Conservation (phyloP, 768 basidiomycete species). For the Sarcomyxa edulis region DNA sequence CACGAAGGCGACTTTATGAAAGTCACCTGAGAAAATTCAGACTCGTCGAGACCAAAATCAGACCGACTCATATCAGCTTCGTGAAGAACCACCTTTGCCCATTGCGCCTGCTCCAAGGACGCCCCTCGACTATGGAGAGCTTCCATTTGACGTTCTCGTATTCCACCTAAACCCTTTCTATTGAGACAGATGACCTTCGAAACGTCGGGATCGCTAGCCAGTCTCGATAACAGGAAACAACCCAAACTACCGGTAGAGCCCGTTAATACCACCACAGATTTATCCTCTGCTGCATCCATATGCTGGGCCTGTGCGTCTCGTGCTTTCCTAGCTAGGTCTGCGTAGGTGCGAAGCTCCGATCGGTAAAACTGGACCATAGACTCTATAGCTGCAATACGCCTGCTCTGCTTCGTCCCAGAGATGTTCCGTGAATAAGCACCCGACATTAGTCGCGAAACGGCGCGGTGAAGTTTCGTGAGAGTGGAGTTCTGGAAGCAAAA, state of each 20-base stretch:
- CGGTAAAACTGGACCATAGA: constrained; percentile 23
- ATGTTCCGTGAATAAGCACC: constrained; percentile 7
- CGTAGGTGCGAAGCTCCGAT: constrained; percentile 9
- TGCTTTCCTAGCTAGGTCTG: constrained; percentile 3
- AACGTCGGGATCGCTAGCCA: constrained; percentile 20
- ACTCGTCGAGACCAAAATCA: constrained; percentile 20
- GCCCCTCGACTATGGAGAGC: constrained; percentile 26
- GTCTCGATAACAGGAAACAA: constrained; percentile 22
- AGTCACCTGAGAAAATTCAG: constrained; percentile 13
- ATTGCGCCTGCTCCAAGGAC: constrained; percentile 14
- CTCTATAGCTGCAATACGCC: constrained; percentile 20
- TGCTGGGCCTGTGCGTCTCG: constrained; percentile 1
- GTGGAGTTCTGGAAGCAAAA: constrained; percentile 27
- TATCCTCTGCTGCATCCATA: constrained; percentile 4
- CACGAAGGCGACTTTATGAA: constrained; percentile 1
- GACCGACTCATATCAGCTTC: constrained; percentile 20
- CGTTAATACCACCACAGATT: constrained; percentile 25
- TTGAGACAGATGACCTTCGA: constrained; percentile 26
- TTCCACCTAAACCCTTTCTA: constrained; percentile 11
- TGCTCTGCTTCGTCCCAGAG: constrained; percentile 7
- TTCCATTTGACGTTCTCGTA: constrained; percentile 20
- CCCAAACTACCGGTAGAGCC: constrained; percentile 35
- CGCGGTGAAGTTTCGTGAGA: constrained; percentile 17
- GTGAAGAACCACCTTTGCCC: constrained; percentile 24
- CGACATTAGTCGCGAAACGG: constrained; percentile 15